A percentile compares a stretch with the other conserved stretches of the same genome.
Conservation (phyloP, 306 rosid species). For the Inga laurina region DNA sequence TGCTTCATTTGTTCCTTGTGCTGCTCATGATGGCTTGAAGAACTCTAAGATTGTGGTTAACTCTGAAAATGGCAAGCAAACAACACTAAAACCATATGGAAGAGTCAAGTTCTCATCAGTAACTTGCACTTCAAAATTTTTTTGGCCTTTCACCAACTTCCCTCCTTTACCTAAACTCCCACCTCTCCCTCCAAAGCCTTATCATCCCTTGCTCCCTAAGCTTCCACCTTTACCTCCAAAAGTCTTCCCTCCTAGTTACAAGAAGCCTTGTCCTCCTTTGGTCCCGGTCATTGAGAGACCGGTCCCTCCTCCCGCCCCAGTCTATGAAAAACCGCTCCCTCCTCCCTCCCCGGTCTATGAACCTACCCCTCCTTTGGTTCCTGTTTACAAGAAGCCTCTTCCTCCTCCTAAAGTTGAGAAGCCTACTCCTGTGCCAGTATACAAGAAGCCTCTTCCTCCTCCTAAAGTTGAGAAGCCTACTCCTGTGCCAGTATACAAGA, state of each 20-base stretch:
- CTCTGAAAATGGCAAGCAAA: slow-evolving; percentile 51
- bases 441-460: slow-evolving; percentile 26
- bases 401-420: background rate
- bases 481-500: background rate
- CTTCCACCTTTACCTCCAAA: slow-evolving; percentile 36
- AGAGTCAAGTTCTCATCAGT: slow-evolving; percentile 66
- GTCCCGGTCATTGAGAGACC: background rate
- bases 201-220: slow-evolving; percentile 26
- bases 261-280: background rate
- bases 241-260: slow-evolving; percentile 39
- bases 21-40: slow-evolving; percentile 54
- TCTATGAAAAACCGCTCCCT: too few species aligned
- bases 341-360: too few species aligned
- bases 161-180: slow-evolving; percentile 35
- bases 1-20: slow-evolving; percentile 67
- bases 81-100: slow-evolving; percentile 47
- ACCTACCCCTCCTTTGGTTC: background rate
- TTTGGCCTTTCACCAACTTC: slow-evolving; percentile 56
- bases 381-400: slow-evolving; percentile 20
- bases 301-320: background rate
- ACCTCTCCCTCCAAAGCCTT: background rate
- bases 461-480: slow-evolving; percentile 34
- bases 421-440: slow-evolving; percentile 18
- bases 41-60: slow-evolving; percentile 52
- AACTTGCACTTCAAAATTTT: slow-evolving; percentile 67